Conservation (phyloP, 345 rosid species). For the Ailanthus altissimus region DNA sequence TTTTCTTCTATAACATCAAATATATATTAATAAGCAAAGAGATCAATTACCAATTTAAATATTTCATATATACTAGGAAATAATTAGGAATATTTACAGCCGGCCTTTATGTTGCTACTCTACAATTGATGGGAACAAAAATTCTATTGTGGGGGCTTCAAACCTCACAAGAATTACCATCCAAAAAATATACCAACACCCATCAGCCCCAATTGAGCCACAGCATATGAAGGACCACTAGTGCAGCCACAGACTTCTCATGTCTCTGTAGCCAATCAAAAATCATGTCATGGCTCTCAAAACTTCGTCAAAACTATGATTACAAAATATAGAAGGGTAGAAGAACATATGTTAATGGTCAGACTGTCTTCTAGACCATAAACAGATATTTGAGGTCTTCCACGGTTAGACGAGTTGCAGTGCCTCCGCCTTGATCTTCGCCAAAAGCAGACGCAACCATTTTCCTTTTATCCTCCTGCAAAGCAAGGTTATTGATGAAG, state of each 20-base stretch:
- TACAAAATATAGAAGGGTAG: not conserved
- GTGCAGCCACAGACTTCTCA: constrained; percentile 27
- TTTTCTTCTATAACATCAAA: not conserved
- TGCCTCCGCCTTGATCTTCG: constrained; percentile 75
- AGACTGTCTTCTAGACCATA: constrained; percentile 31
- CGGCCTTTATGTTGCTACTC: constrained; percentile 31
- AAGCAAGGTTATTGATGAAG: constrained; percentile 8
- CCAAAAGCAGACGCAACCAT: constrained; percentile 99
- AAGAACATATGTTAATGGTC: not conserved
- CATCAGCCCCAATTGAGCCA: constrained; percentile 22
- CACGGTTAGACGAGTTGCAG: constrained; percentile 77
- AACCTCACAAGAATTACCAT: constrained; percentile 21
- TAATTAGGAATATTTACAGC: constrained; percentile 46
- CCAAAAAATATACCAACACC: constrained; percentile 26
- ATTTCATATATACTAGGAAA: constrained; percentile 33
- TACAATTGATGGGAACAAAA: constrained; percentile 45
- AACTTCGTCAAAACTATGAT: constrained; percentile 15
- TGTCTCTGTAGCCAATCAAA: constrained; percentile 29
- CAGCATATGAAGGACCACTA: constrained; percentile 23
- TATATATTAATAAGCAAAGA: not conserved
- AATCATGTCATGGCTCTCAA: constrained; percentile 16
- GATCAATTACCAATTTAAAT: constrained; percentile 20
- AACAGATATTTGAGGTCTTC: constrained; percentile 78
- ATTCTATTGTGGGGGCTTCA: constrained; percentile 29
- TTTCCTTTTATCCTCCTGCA: constrained; percentile 89